A percentile compares a stretch with the other conserved stretches of the same genome.
Evolutionary conservation across 495 filamentous ascomycete species (phyloP).

Genomic region (Neurospora sp.): DNA sequence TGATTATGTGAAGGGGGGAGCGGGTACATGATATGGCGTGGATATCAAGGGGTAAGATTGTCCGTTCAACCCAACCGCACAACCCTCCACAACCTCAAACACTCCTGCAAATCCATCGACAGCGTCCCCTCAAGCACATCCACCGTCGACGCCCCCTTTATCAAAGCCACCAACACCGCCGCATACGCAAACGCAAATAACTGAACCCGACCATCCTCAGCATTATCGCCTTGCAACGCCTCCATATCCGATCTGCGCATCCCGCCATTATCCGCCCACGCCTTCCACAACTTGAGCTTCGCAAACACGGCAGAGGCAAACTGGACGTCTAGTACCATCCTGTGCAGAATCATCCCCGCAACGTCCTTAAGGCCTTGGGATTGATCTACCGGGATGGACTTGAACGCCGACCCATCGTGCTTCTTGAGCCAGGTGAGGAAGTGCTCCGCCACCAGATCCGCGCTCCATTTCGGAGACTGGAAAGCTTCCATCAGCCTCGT

Average conservation of each 20-base stretch:
- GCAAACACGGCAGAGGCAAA: constrained; percentile 32
- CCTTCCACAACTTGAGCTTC: constrained; percentile 48
- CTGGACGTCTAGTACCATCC: constrained; percentile 42
- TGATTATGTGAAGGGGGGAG: not conserved
- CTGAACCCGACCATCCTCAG: not conserved
- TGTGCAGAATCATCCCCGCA: constrained; percentile 41
- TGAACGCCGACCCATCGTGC: constrained; percentile 9
- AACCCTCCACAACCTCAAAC: constrained; percentile 46
- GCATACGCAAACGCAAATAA: constrained; percentile 38
- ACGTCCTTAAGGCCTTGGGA: constrained; percentile 25
- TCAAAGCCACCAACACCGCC: constrained; percentile 38
- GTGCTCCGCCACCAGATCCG: constrained; percentile 39
- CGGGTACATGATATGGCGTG: not conserved
- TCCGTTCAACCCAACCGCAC: constrained; percentile 49
- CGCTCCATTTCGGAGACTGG: constrained; percentile 45
- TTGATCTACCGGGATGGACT: not conserved
- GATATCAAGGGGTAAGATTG: not conserved
- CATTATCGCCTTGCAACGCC: constrained; percentile 30
- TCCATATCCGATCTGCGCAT: constrained; percentile 43
- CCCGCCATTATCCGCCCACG: constrained; percentile 47
- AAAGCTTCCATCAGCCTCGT: constrained; percentile 42
- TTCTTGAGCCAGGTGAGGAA: constrained; percentile 37
- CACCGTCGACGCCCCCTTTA: constrained; percentile 33
- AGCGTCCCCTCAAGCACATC: constrained; percentile 37
- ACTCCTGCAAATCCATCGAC: constrained; percentile 52